Base-by-base conservation (phyloP, 495 filamentous ascomycete species). In the Rhizodiscina lignyota region DNA sequence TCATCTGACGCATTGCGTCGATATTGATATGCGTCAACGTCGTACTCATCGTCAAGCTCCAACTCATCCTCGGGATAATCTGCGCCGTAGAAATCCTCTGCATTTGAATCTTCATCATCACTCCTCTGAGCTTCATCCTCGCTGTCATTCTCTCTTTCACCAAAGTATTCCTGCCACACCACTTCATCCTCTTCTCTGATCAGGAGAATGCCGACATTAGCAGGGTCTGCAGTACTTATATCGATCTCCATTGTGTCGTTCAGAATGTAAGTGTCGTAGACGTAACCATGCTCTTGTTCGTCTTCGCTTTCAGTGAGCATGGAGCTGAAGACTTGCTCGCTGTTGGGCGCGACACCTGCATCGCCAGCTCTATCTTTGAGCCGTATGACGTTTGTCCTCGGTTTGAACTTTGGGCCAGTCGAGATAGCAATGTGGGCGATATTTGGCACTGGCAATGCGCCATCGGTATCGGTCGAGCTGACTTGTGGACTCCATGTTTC, bases 11-110 rank as follows among this genome's bases (percentile, higher is more conserved):
- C 59, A 32, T 53, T 54, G 10, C 46, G 46, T 18, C 53, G 48
- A 45, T 67, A 68, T 18, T 62, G 55, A 36, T 72, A 68, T 17
- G 65, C 51, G 12, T 59, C 55, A 28, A 60, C 52, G 32, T 64
- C 67, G 20, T 56, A 57, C 37, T 77, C 70, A 35, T 76, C 72
- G 18, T 68, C 64, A 17, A 59, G 63, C 8, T 60, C 66, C 4
- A 74, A 44, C 35, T 79, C 74, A 33, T 79, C 73, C 34, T 79
- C 74, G 0, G 74, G 74, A 41, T 79, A 79, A 39, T 79, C 74
- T 39, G 74, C 74, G 35, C 64, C 71, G 32, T 74, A 72, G 45
- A 67, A 72, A 41, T 72, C 67, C 44, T 79, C 74, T 12, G 73
- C 72, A 42, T 75, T 73, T 18, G 69, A 70, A 39, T 74, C 70